Evolutionary conservation across 805 yeast genomes (phyloP).

Genomic region (Tetrapisispora taiwanensis): DNA sequence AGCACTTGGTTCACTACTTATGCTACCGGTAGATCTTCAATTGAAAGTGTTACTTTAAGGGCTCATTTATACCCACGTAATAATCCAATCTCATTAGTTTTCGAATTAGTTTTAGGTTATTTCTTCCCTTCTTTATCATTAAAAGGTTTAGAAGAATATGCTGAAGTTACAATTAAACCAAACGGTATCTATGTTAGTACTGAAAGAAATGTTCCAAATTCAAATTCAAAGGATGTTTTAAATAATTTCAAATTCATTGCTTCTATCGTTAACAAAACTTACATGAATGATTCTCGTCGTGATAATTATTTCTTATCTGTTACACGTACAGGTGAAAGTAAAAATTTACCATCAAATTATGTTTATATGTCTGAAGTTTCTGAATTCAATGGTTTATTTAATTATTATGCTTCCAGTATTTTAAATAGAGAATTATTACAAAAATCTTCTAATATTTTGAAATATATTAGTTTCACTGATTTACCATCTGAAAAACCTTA

Average conservation of each 20-base stretch:
- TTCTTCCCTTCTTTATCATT: slow-evolving; percentile 45
- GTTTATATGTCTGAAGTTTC: slow-evolving; percentile 85
- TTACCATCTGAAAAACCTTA: slow-evolving; percentile 67
- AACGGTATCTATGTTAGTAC: slow-evolving; percentile 26
- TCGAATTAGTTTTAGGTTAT: slow-evolving; percentile 53
- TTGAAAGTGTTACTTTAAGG: slow-evolving; percentile 51
- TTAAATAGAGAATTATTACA: slow-evolving; percentile 34
- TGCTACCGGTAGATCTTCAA: slow-evolving; percentile 81
- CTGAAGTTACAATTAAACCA: slow-evolving; percentile 51
- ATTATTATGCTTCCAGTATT: slow-evolving; percentile 29
- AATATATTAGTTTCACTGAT: slow-evolving; percentile 74
- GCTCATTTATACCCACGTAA: slow-evolving; percentile 70
- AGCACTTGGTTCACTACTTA: slow-evolving; percentile 42
- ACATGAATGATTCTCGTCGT: slow-evolving; percentile 68
- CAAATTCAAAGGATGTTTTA: slow-evolving; percentile 38
- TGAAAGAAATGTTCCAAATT: slow-evolving; percentile 20
- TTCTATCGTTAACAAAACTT: slow-evolving; percentile 75
- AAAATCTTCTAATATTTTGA: slow-evolving; percentile 40
- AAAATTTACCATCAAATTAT: slow-evolving; percentile 57
- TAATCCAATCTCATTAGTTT: slow-evolving; percentile 54
- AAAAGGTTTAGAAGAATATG: slow-evolving; percentile 43
- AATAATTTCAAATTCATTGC: slow-evolving; percentile 49
- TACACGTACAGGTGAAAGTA: slow-evolving; percentile 70
- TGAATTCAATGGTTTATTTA: slow-evolving; percentile 64
- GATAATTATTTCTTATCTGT: slow-evolving; percentile 74